Conservation (phyloP, 768 basidiomycete species). For the Lentinula guzmanii region DNA sequence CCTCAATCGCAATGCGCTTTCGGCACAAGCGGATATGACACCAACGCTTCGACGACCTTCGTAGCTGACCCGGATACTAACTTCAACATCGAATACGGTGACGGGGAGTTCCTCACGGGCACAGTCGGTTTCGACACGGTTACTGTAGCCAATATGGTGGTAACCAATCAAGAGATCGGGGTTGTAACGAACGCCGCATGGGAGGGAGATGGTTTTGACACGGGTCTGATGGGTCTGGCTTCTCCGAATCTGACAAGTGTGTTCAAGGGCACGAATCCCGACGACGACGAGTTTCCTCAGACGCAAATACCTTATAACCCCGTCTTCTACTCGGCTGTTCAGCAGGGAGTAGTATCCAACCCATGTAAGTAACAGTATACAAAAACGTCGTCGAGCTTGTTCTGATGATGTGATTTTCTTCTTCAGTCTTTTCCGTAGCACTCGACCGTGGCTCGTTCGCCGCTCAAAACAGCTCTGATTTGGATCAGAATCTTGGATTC, state of each 20-base stretch:
- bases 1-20: constrained; percentile 11
- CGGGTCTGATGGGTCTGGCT: constrained; percentile 16
- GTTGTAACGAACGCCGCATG: constrained; percentile 14
- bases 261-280: constrained; percentile 14
- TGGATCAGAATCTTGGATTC: constrained; percentile 17
- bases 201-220: constrained; percentile 15
- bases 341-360: constrained; percentile 10
- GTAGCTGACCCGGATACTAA: constrained; percentile 11
- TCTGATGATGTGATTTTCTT: neutral
- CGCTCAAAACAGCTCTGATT: constrained; percentile 12
- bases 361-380: constrained; percentile 9
- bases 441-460: constrained; percentile 17
- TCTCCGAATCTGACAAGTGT: constrained; percentile 17
- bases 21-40: constrained; percentile 15
- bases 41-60: constrained; percentile 13
- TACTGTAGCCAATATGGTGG: constrained; percentile 12
- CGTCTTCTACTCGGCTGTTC: constrained; percentile 14
- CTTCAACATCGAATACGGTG: constrained; percentile 18
- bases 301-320: constrained; percentile 14
- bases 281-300: constrained; percentile 8
- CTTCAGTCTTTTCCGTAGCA: constrained; percentile 17
- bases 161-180: constrained; percentile 14
- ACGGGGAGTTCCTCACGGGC: constrained; percentile 14
- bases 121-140: constrained; percentile 17
- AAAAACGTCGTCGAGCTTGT: neutral